These are phyloP conservation scores for Penicillium expansum DNA, from an alignment of 2,329 filamentous ascomycete genomes.

Conservation along the genomic window DNA sequence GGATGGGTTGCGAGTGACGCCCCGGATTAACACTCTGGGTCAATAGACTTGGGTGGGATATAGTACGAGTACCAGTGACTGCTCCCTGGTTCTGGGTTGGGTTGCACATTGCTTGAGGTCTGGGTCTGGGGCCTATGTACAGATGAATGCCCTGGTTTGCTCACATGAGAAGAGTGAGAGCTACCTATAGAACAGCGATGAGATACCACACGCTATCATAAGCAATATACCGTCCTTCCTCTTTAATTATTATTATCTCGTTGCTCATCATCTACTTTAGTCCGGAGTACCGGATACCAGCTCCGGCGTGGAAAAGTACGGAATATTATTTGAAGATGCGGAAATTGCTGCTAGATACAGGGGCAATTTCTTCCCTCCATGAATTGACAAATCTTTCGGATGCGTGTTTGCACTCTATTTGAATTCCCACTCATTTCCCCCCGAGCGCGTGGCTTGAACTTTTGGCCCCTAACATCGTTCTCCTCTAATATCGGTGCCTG, in stretches of 20 bases:
- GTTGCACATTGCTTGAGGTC: background rate
- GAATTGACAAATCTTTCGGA: too few relatives aligned
- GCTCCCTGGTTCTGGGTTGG: background rate
- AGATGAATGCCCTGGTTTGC: background rate
- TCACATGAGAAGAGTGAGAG: background rate
- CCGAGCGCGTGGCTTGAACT: background rate
- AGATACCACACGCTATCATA: background rate
- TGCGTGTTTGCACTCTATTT: background rate
- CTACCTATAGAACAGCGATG: too few relatives aligned
- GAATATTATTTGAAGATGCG: background rate
- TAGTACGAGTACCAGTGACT: background rate
- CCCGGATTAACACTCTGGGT: constrained; percentile 31
- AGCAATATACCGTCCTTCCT: too few relatives aligned
- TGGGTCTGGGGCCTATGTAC: background rate
- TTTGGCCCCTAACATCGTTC: background rate
- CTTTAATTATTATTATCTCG: background rate
- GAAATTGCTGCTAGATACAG: background rate
- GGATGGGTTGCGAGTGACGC: constrained; percentile 30
- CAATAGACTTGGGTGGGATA: background rate
- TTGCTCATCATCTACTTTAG: background rate
- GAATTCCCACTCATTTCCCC: background rate
- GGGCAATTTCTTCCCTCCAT: too few relatives aligned
- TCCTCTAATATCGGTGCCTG: background rate
- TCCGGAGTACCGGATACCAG: background rate
- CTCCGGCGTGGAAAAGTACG: too few relatives aligned